Conservation (phyloP, 1,284 basidiomycete genomes). For the Entoloma clypeatum region DNA sequence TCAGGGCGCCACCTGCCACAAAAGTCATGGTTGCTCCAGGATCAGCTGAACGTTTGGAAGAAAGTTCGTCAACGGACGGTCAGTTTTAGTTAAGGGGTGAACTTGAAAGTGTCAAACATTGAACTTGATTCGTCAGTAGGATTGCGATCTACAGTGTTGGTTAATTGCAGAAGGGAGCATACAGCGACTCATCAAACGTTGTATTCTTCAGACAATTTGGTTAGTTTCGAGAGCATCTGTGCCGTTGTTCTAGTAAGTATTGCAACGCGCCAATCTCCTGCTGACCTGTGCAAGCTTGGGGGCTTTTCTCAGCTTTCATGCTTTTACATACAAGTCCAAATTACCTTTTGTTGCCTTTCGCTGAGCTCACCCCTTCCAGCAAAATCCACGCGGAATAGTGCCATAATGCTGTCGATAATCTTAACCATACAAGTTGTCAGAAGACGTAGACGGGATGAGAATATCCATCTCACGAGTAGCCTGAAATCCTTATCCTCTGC, state of each 20-base stretch:
- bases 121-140: constrained; percentile 89
- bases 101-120: constrained; percentile 47
- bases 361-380: constrained; percentile 90
- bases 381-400: constrained; percentile 89
- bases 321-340: constrained; percentile 9
- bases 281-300: constrained; percentile 20
- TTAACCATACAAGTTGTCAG: constrained; percentile 26
- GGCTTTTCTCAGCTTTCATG: neutral
- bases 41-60: constrained; percentile 53
- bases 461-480: constrained; percentile 48
- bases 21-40: constrained; percentile 94
- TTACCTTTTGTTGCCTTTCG: constrained; percentile 87
- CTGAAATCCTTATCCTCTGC: constrained; percentile 80
- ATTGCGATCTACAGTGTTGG: constrained; percentile 63
- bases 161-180: constrained; percentile 7
- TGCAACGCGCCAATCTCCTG: neutral
- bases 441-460: neutral
- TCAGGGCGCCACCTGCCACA: constrained; percentile 83
- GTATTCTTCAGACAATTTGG: constrained; percentile 88
- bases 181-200: constrained; percentile 46
- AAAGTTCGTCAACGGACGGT: constrained; percentile 6
- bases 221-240: constrained; percentile 86
- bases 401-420: constrained; percentile 96
- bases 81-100: no score
- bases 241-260: neutral